A percentile compares a stretch with the other conserved stretches of the same genome.
Evolutionary conservation across 495 filamentous ascomycete genomes (phyloP).

Genomic region (Penicillium subrubescens): DNA sequence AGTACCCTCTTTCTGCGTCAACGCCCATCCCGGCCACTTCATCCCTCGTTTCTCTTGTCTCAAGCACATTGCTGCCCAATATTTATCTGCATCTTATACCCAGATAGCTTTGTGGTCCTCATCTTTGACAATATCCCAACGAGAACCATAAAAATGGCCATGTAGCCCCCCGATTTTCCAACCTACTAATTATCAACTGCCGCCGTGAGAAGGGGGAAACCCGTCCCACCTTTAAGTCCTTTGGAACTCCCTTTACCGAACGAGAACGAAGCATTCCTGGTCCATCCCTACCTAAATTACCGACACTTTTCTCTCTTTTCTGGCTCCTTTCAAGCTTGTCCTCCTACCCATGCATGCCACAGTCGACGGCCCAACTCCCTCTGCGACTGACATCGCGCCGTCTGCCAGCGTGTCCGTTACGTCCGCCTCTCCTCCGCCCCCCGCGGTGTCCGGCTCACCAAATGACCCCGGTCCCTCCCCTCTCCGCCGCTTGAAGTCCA

Average conservation of each 20-base stretch:
- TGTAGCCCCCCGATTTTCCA: slow-evolving; percentile 21
- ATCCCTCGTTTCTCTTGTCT: slow-evolving; percentile 34
- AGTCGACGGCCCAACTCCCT: slow-evolving; percentile 35
- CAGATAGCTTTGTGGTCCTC: neutral
- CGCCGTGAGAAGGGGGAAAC: slow-evolving; percentile 7
- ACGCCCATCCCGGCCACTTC: slow-evolving; percentile 21
- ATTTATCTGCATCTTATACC: neutral
- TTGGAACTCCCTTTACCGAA: slow-evolving; percentile 16
- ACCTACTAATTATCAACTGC: slow-evolving; percentile 5
- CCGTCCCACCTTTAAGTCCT: neutral
- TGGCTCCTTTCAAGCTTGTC: slow-evolving; percentile 13
- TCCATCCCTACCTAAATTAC: slow-evolving; percentile 31
- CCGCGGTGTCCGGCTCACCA: slow-evolving; percentile 34
- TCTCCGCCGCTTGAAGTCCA: slow-evolving; percentile 44
- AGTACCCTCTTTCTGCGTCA: slow-evolving; percentile 21
- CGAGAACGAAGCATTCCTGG: slow-evolving; percentile 34
- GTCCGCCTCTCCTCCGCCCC: slow-evolving; percentile 33
- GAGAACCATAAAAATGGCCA: slow-evolving; percentile 8
- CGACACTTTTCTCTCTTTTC: slow-evolving; percentile 11
- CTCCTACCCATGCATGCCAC: slow-evolving; percentile 47
- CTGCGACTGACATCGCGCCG: slow-evolving; percentile 34
- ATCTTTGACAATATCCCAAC: neutral
- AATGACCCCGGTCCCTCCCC: slow-evolving; percentile 35
- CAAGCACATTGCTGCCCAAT: slow-evolving; percentile 30
- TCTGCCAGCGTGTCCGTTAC: slow-evolving; percentile 34